Evolutionary conservation across 495 filamentous ascomycete genomes (phyloP).

Genomic region (Aspergillus avenaceus): DNA sequence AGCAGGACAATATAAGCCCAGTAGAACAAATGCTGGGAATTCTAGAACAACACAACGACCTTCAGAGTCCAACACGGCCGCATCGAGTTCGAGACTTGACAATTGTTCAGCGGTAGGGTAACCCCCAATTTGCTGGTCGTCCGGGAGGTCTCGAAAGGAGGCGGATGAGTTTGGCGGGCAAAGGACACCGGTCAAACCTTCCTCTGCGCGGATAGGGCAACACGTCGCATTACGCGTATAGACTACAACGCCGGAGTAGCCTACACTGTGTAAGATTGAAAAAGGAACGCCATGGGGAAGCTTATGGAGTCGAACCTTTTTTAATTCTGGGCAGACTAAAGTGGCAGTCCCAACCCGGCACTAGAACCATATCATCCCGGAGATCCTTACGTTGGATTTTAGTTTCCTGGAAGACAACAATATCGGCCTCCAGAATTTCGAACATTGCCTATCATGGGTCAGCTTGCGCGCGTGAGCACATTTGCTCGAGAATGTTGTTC

Average conservation of each 20-base stretch:
- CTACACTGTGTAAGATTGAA: constrained; percentile 36
- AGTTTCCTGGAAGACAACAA: constrained; percentile 91
- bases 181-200: constrained; percentile 83
- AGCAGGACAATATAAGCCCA: constrained; percentile 88
- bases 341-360: constrained; percentile 94
- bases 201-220: constrained; percentile 85
- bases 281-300: neutral
- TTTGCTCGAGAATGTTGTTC: neutral
- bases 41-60: constrained; percentile 90
- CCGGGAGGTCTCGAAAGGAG: constrained; percentile 71
- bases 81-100: constrained; percentile 56
- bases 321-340: constrained; percentile 91
- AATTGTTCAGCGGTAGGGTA: constrained; percentile 74
- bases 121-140: constrained; percentile 83
- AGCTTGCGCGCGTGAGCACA: neutral
- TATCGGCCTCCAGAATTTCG: constrained; percentile 87
- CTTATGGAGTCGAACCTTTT: constrained; percentile 63
- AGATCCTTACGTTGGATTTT: constrained; percentile 97
- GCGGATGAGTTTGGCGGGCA: constrained; percentile 69
- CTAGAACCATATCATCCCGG: constrained; percentile 90
- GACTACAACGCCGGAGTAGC: constrained; percentile 95
- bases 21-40: constrained; percentile 90
- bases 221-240: constrained; percentile 91
- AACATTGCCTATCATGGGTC: constrained; percentile 69
- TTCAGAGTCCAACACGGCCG: constrained; percentile 76